Evolutionary conservation across 2,329 filamentous ascomycete species (phyloP), one percentile per base, ranked within the genome.

Genomic region (Leptodontidium sp.): DNA sequence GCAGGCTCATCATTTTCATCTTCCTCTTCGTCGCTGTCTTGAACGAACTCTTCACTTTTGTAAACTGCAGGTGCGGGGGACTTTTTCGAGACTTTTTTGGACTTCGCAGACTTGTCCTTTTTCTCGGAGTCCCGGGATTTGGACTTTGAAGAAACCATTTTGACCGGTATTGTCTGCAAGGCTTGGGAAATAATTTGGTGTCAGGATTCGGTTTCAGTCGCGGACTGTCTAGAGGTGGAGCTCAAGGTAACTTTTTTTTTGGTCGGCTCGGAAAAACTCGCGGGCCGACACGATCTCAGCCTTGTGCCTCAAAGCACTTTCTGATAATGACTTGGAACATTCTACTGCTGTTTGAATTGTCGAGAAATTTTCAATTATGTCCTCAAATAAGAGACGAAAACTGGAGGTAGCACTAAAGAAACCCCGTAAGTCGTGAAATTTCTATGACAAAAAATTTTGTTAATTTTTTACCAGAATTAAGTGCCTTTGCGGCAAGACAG

Each of bases 321-420:
- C 21, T 61, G 35, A 43, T 59, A 43, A 29, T 29, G 21, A 40
- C 12, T 40, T 58, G 17, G 21, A 53, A 50, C 26, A 24, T 43
- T 32, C 6, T 15, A 55, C 58, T 24, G 40, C 17, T 32, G 1
- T n/a, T 11, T n/a, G 12, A 49, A 9, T 59, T 5, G 11, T 32
- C n/a, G 43, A 2, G 7, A 45, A 63, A 65, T 5, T 53, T 61
- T 65, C n/a, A 21, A 65, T 53, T 38, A 75, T 76, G 75, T 73
- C 78, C 45, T 75, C 78, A 12, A 79, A 75, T 67, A 84, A 83
- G 70, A 79, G 77, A 72, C 80, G 84, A 61, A 86, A 83, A 75
- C 69, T 86, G 9, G 77, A 82, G 69, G 71, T 74, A 11, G 70
- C 76, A 63, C 75, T 77, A 65, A 75, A 76, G 26, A 71, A 75